A percentile compares a stretch with the other conserved stretches of the same genome.
Evolutionary conservation across 805 yeast species (phyloP).

Genomic region (Ogataea glucozyma): DNA sequence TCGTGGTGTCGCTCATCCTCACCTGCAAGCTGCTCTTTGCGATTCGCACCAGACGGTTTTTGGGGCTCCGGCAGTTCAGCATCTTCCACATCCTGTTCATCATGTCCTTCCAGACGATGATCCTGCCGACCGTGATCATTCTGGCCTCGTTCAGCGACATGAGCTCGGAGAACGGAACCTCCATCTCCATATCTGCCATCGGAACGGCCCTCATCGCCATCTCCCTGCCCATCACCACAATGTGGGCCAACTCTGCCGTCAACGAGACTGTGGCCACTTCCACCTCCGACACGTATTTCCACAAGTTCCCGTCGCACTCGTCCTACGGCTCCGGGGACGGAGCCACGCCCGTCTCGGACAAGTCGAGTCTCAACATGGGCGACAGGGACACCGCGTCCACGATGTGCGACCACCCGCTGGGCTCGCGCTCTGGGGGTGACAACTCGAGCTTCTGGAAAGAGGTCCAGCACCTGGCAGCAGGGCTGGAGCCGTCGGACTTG

Average conservation of each 20-base stretch:
- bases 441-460: conserved; percentile 31
- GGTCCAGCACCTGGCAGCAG: conserved; percentile 32
- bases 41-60: conserved; percentile 64
- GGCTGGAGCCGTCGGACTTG: conserved; percentile 28
- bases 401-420: conserved; percentile 16
- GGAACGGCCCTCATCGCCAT: conserved; percentile 64
- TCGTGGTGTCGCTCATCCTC: conserved; percentile 60
- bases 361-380: conserved; percentile 8
- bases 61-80: conserved; percentile 83
- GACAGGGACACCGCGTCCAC: conserved; percentile 19
- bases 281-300: conserved; percentile 28
- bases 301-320: conserved; percentile 17
- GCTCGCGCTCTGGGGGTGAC: conserved; percentile 23
- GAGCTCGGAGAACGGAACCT: conserved; percentile 32
- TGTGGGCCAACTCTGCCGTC: conserved; percentile 83
- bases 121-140: conserved; percentile 72
- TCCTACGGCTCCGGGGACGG: conserved; percentile 17
- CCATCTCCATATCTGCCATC: conserved; percentile 47
- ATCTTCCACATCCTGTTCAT: conserved; percentile 77
- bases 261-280: conserved; percentile 47
- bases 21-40: conserved; percentile 68
- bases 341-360: conserved; percentile 14
- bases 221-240: conserved; percentile 77
- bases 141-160: conserved; percentile 51
- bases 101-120: conserved; percentile 79